Evolutionary conservation across 352 stramenopile species (phyloP).

Genomic region (Phytophthora foliorum): DNA sequence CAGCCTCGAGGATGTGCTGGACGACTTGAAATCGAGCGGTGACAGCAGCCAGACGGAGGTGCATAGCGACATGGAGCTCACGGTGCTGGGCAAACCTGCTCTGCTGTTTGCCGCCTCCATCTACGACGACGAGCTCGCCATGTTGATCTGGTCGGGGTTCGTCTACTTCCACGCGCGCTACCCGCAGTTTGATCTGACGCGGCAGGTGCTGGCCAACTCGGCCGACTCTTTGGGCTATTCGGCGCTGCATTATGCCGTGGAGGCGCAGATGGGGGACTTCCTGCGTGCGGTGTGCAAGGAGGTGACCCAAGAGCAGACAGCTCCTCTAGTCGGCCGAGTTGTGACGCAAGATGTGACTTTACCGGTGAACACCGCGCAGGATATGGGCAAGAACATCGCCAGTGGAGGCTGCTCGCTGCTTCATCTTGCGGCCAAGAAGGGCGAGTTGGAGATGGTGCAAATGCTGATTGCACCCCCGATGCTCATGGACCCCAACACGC

Average conservation of each 20-base stretch:
- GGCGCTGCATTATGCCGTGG: conserved; percentile 78
- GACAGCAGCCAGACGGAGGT: conserved; percentile 20
- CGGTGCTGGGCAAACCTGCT: conserved; percentile 81
- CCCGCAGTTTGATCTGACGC: conserved; percentile 53
- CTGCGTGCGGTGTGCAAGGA: conserved; percentile 43
- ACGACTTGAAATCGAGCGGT: conserved; percentile 34
- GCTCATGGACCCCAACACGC: conserved; percentile 23
- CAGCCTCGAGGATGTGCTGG: conserved; percentile 45
- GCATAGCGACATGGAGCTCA: conserved; percentile 49
- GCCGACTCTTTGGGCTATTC: conserved; percentile 76
- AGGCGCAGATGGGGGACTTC: conserved; percentile 75
- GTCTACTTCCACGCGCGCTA: conserved; percentile 52
- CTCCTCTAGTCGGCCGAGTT: conserved; percentile 31
- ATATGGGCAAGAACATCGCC: conserved; percentile 74
- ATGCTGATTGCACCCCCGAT: conserved; percentile 55
- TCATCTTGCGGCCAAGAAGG: conserved; percentile 73
- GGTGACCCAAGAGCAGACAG: conserved; percentile 27
- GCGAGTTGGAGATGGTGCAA: conserved; percentile 61
- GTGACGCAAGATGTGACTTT: conserved; percentile 77
- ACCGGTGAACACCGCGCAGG: conserved; percentile 64
- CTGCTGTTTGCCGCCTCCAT: conserved; percentile 86
- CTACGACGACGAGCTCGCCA: conserved; percentile 85
- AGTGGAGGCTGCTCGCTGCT: conserved; percentile 79
- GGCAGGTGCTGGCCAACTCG: conserved; percentile 79
- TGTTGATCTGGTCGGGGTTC: conserved; percentile 70